phyloP scores from a whole-genome alignment of 2,329 filamentous ascomycete species.

The Magnaporthiopsis incrustans region DNA sequence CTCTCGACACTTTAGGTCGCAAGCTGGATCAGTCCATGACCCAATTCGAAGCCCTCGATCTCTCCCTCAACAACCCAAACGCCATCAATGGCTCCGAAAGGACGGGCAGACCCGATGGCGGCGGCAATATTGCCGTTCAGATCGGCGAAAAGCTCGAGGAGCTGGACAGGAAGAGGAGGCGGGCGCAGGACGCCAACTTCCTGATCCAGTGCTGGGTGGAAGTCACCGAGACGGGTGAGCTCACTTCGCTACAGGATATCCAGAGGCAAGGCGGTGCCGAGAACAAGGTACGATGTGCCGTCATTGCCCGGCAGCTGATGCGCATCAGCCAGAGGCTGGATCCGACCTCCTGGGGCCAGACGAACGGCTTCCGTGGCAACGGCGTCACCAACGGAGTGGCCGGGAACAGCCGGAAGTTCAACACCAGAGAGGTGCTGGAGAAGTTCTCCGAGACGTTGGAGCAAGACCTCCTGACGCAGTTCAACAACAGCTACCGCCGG shows the following conservation, averaged over 20 bases:
- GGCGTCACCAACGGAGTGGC: conserved; percentile 41
- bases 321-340: conserved; percentile 91
- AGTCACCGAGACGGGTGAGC: conserved; percentile 79
- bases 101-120: conserved; percentile 44
- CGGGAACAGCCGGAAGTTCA: conserved; percentile 39
- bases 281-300: conserved; percentile 87
- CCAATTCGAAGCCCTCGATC: conserved; percentile 84
- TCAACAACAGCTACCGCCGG: conserved; percentile 91
- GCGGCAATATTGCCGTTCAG: conserved; percentile 85
- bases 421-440: conserved; percentile 85
- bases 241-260: conserved; percentile 83
- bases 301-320: conserved; percentile 88
- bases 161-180: conserved; percentile 80
- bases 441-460: conserved; percentile 95
- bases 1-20: conserved; percentile 74
- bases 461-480: conserved; percentile 90
- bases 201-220: conserved; percentile 96
- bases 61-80: conserved; percentile 61
- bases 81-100: conserved; percentile 30
- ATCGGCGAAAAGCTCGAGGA: conserved; percentile 93
- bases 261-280: conserved; percentile 77
- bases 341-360: conserved; percentile 60
- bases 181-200: conserved; percentile 89
- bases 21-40: conserved; percentile 90
- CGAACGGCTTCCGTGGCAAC: conserved; percentile 45